Percentiles rank a stretch among this genome's conserved stretches.
These are phyloP conservation scores for Orbilia oligospora DNA, from an alignment of 2,329 filamentous ascomycete genomes.

Conservation along the genomic window DNA sequence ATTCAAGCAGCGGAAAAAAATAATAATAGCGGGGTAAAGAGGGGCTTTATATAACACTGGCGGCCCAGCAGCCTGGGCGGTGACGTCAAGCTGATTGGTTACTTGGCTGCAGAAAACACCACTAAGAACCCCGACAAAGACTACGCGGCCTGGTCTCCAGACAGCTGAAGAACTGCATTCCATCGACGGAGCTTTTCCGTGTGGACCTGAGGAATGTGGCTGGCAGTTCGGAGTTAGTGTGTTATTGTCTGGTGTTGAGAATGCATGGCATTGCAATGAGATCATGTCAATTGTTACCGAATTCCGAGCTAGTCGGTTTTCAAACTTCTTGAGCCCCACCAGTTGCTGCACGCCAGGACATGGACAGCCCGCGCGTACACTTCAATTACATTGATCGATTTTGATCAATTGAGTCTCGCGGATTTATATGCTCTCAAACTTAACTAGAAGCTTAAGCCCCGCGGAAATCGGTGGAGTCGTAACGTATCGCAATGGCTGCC, in stretches of 20 bases:
- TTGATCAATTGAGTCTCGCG: not conserved
- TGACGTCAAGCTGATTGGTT: constrained; percentile 52
- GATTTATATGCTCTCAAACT: not conserved
- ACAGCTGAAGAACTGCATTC: constrained; percentile 19
- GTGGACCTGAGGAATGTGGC: constrained; percentile 29
- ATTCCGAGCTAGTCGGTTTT: constrained; percentile 11
- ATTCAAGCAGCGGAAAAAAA: not conserved
- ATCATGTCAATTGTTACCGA: constrained; percentile 15
- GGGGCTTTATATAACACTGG: constrained; percentile 45
- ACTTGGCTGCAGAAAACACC: constrained; percentile 27
- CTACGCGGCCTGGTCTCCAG: constrained; percentile 19
- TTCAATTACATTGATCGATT: not conserved
- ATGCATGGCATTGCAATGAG: not conserved
- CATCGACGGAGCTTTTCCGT: constrained; percentile 32
- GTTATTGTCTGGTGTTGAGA: constrained; percentile 15
- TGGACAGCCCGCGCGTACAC: not conserved
- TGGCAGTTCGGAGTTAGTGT: constrained; percentile 29
- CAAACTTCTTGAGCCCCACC: constrained; percentile 7
- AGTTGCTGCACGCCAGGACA: too few species aligned
- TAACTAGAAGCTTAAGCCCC: not conserved
- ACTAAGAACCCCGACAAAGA: constrained; percentile 4
- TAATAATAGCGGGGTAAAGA: constrained; percentile 50
- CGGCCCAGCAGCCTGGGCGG: not conserved
- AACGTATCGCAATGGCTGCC: constrained; percentile 39
- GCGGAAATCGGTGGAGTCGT: not conserved